These are phyloP conservation scores for Mitragyna speciosa DNA, from an alignment of 257 asterid genomes.

Conservation along the genomic window DNA sequence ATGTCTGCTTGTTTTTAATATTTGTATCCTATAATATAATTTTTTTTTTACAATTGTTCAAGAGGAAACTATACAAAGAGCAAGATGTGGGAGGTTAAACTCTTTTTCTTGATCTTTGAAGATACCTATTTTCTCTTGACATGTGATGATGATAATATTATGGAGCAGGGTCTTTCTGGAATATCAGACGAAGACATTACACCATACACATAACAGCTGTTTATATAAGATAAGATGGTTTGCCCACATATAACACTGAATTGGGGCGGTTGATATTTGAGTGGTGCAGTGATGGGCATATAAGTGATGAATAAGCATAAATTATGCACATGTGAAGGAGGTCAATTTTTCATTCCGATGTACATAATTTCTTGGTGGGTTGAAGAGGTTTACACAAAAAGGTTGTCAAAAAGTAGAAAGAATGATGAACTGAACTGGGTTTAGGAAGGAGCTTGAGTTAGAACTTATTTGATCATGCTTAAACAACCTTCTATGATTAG, in stretches of 20 bases:
- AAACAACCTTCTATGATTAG: background rate
- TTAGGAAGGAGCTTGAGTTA: background rate
- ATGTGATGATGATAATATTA: background rate
- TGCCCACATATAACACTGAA: background rate
- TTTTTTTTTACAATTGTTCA: background rate
- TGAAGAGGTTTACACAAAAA: background rate
- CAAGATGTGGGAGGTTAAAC: background rate
- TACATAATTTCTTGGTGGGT: background rate
- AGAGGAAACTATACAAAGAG: background rate
- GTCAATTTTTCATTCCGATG: background rate
- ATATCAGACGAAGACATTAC: background rate
- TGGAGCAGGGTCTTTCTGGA: constrained; percentile 1
- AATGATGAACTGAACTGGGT: background rate
- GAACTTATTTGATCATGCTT: background rate
- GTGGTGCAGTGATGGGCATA: background rate
- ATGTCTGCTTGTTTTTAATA: too few relatives aligned
- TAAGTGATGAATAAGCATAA: background rate
- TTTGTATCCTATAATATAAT: background rate
- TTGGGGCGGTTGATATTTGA: background rate
- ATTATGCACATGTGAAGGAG: background rate
- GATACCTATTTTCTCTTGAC: background rate
- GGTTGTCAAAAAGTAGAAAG: background rate
- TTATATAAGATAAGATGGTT: background rate
- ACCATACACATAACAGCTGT: too few relatives aligned
- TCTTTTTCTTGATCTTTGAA: background rate